Conservation (phyloP, 2,329 filamentous ascomycete genomes). For the Mycogone perniciosa region DNA sequence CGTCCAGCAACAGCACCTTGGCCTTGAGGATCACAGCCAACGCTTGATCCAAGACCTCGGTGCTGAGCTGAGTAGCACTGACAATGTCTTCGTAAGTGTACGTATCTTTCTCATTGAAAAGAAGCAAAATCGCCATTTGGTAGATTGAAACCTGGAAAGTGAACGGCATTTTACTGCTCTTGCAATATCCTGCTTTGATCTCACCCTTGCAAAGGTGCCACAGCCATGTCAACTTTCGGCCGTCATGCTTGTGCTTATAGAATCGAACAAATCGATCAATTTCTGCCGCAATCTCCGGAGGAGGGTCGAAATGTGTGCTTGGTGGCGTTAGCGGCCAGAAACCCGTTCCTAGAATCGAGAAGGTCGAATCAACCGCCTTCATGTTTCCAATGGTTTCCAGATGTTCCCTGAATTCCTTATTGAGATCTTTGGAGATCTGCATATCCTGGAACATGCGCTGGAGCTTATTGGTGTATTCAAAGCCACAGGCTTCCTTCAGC, state of each 20-base stretch:
- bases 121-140: constrained; percentile 90
- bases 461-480: constrained; percentile 98
- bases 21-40: constrained; percentile 86
- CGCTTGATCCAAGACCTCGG: constrained; percentile 80
- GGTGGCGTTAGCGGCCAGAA: constrained; percentile 94
- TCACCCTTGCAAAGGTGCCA: constrained; percentile 99
- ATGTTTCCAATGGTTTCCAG: constrained; percentile 48
- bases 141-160: constrained; percentile 97
- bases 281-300: constrained; percentile 75
- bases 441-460: constrained; percentile 99
- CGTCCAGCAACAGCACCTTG: constrained; percentile 71
- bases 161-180: constrained; percentile 81
- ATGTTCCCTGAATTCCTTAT: constrained; percentile 79
- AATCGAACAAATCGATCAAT: constrained; percentile 86
- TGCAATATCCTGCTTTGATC: constrained; percentile 88
- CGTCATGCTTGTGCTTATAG: constrained; percentile 94
- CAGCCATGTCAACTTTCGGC: constrained; percentile 93
- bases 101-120: constrained; percentile 88
- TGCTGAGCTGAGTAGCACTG: constrained; percentile 69
- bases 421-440: constrained; percentile 97
- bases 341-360: constrained; percentile 88
- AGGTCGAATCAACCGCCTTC: constrained; percentile 75
- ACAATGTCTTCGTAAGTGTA: constrained; percentile 84
- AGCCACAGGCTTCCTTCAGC: constrained; percentile 95
- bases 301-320: constrained; percentile 81